phyloP scores from a whole-genome alignment of 192 early-diverging fungal genomes.

The Mycoemilia scoparia region DNA sequence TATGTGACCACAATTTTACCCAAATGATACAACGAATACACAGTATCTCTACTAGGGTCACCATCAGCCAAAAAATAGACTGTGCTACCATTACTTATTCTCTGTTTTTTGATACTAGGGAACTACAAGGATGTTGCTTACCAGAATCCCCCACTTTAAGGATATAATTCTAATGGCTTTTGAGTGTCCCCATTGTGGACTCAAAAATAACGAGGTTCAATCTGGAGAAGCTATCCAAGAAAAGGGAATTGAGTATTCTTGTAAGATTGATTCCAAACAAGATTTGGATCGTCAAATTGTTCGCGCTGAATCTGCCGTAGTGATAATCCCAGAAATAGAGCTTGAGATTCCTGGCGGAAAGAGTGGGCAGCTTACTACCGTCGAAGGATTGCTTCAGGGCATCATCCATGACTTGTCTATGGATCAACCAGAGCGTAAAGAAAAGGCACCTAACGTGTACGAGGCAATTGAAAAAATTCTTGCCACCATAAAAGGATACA shows the following conservation, averaged over 20 bases:
- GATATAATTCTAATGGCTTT: constrained; percentile 72
- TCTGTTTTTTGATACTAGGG: too few relatives aligned
- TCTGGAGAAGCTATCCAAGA: constrained; percentile 67
- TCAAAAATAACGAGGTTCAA: constrained; percentile 80
- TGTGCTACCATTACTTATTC: not conserved
- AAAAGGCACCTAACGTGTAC: constrained; percentile 41
- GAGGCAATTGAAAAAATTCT: constrained; percentile 56
- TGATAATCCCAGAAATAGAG: constrained; percentile 67
- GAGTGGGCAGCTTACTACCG: constrained; percentile 67
- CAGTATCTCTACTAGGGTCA: not conserved
- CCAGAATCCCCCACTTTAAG: constrained; percentile 83
- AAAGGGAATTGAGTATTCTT: constrained; percentile 51
- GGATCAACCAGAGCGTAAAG: constrained; percentile 65
- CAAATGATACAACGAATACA: not conserved
- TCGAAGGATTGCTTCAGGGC: constrained; percentile 64
- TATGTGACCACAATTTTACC: constrained; percentile 34
- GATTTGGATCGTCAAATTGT: constrained; percentile 87
- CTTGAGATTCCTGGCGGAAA: constrained; percentile 73
- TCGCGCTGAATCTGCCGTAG: constrained; percentile 61
- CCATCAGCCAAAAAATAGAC: not conserved
- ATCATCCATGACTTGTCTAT: constrained; percentile 63
- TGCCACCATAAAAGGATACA: constrained; percentile 36
- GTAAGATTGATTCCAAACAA: constrained; percentile 39
- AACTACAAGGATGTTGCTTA: constrained; percentile 65
- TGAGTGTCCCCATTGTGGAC: constrained; percentile 75